Evolutionary conservation across 495 filamentous ascomycete species (phyloP), one percentile per base, ranked within the genome.

Genomic region (Immersiella caudata): DNA sequence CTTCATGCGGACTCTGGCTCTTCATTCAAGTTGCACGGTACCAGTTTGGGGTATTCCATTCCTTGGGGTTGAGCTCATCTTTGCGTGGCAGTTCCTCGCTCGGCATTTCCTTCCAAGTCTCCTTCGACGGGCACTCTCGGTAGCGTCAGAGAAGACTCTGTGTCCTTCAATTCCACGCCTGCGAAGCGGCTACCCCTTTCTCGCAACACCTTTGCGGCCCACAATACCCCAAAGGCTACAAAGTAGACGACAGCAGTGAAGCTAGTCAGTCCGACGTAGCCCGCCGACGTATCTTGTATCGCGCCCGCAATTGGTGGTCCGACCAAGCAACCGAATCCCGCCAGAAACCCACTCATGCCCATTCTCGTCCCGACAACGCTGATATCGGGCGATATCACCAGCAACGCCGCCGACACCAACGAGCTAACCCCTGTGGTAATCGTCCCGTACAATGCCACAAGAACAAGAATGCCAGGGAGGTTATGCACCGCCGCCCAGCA

Each of bases 381-480:
- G n/a, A 68, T 63, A 18, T 75, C 67, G 0, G 71, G 65, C 26
- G 67, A 67, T 1, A 82, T 67, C 0, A 52, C 25, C 16, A 75
- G 68, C 16, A 82, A 58, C 14, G 75, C 73, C 2, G 74, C 56
- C 0, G 76, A 65, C 6, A 77, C 73, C 16, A 84, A 61, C 1
- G 76, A 75, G 1, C 79, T 77, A 18, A 83, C 68, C 0, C 76
- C 76, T 0, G 82, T 81, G 12, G 73, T 76, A 49, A 80, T 62
- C 26, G 79, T 72, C 0, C 82, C 82, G 68, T 80, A 85, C 20
- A 81, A 67, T 12, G 79, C 67, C 0, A 74, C 66, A 67, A 79
- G 82, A 12, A 73, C 73, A 9, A 85, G 72, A 4, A 82, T 71
- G 0, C 79, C 79, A 6, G 60, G 36, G n/a, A 62, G 36, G 21